These are phyloP conservation scores for Truncatella angustata DNA, from an alignment of 2,329 filamentous ascomycete species.

Conservation along the genomic window DNA sequence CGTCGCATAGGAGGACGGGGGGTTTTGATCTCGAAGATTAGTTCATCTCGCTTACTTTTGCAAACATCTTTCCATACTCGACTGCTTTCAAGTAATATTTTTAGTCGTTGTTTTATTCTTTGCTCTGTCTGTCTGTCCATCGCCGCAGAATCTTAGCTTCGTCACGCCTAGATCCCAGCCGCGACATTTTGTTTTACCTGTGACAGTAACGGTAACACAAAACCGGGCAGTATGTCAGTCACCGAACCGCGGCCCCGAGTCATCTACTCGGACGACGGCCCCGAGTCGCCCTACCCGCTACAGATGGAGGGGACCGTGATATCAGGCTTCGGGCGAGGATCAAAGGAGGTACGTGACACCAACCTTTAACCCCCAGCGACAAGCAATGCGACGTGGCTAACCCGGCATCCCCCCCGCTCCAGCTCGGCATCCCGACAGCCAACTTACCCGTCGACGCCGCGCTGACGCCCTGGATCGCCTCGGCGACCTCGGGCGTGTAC, in stretches of 20 bases:
- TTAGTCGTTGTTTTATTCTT: background rate
- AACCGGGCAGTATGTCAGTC: slow-evolving; percentile 1
- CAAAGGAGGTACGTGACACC: slow-evolving; percentile 68
- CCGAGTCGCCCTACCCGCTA: slow-evolving; percentile 76
- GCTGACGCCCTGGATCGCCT: slow-evolving; percentile 57
- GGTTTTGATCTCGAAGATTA: background rate
- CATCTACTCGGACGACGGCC: slow-evolving; percentile 71
- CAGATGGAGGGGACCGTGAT: slow-evolving; percentile 84
- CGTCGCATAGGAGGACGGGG: background rate
- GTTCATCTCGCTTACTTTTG: background rate
- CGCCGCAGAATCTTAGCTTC: background rate
- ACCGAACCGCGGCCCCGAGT: slow-evolving; percentile 30
- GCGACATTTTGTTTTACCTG: too few species aligned
- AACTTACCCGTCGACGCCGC: slow-evolving; percentile 77
- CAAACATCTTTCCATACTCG: too few species aligned
- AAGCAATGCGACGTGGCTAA: background rate
- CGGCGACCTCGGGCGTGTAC: slow-evolving; percentile 79
- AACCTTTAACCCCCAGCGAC: background rate
- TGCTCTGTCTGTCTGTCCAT: background rate
- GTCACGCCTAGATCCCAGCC: background rate
- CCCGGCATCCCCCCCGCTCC: slow-evolving; percentile 4
- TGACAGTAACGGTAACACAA: too few species aligned
- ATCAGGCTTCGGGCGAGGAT: slow-evolving; percentile 89
- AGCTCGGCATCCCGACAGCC: slow-evolving; percentile 95
- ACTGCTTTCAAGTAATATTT: too few species aligned